Conservation (phyloP, 371 early-diverging fungal species). For the Mucor indicus region DNA sequence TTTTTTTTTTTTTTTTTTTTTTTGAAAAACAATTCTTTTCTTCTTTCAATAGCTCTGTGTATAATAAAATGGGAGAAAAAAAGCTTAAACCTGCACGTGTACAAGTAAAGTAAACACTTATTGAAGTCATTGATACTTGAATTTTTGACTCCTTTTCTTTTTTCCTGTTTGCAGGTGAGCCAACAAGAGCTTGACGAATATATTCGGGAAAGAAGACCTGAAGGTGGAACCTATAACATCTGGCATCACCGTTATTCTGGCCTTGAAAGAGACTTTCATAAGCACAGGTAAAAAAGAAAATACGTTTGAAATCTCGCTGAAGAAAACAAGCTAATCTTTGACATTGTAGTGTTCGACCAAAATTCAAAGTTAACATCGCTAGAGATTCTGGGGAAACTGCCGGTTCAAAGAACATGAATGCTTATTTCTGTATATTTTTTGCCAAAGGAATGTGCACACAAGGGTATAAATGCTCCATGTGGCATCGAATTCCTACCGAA, state of each 20-base stretch:
- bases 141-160: neutral
- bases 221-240: conserved; percentile 71
- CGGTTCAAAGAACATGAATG: conserved; percentile 58
- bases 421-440: conserved; percentile 81
- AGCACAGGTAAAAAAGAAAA: conserved; percentile 28
- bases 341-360: conserved; percentile 51
- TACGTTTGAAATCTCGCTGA: neutral
- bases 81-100: conserved; percentile 27
- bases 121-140: too few relatives aligned
- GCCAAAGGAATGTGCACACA: conserved; percentile 82
- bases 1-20: neutral
- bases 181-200: conserved; percentile 44
- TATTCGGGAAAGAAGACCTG: conserved; percentile 36
- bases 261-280: conserved; percentile 42
- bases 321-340: neutral
- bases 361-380: conserved; percentile 61
- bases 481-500: conserved; percentile 73
- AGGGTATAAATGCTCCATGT: conserved; percentile 66
- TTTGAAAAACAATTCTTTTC: neutral
- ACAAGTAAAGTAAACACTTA: conserved; percentile 14
- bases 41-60: too few relatives aligned
- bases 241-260: conserved; percentile 75
- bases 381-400: conserved; percentile 76
- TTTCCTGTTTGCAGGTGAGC: conserved; percentile 25
- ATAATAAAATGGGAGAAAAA: too few relatives aligned